A percentile compares a stretch with the other conserved stretches of the same genome.
Evolutionary conservation across 2,329 filamentous ascomycete genomes (phyloP).

Genomic region (Alternaria burnsii): DNA sequence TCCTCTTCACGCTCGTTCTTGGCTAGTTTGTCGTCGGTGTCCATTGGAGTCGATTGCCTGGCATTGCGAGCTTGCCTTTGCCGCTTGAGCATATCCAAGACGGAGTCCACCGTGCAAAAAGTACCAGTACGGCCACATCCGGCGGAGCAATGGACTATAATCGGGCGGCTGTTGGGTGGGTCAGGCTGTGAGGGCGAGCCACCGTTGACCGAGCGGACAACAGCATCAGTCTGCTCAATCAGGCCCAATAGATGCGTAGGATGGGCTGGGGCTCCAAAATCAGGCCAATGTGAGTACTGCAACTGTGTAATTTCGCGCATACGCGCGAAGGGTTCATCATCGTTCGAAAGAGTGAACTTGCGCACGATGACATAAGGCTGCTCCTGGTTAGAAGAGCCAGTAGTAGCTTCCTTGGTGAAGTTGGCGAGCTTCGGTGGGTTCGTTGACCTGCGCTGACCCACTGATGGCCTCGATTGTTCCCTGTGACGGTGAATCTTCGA

Average conservation of each 20-base stretch:
- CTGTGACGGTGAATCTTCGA: constrained; percentile 59
- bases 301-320: constrained; percentile 94
- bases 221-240: constrained; percentile 87
- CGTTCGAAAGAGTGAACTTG: constrained; percentile 84
- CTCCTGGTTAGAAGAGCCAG: constrained; percentile 58
- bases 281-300: constrained; percentile 96
- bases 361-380: constrained; percentile 81
- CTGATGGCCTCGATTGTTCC: constrained; percentile 46
- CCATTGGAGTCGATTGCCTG: constrained; percentile 56
- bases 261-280: constrained; percentile 92
- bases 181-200: constrained; percentile 66
- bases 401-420: constrained; percentile 35
- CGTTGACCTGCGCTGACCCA: constrained; percentile 48
- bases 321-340: constrained; percentile 78
- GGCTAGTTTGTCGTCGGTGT: constrained; percentile 25
- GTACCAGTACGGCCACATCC: constrained; percentile 95
- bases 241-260: constrained; percentile 85
- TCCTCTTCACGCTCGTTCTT: constrained; percentile 56
- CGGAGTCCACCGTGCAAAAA: constrained; percentile 95
- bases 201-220: constrained; percentile 60
- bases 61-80: constrained; percentile 62
- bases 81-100: constrained; percentile 96
- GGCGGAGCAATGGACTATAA: constrained; percentile 94
- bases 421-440: constrained; percentile 42
- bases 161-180: constrained; percentile 66